Evolutionary conservation across 805 yeast genomes (phyloP), one percentile per base, ranked within the genome.

Genomic region (Sugiyamaella chiloensis): DNA sequence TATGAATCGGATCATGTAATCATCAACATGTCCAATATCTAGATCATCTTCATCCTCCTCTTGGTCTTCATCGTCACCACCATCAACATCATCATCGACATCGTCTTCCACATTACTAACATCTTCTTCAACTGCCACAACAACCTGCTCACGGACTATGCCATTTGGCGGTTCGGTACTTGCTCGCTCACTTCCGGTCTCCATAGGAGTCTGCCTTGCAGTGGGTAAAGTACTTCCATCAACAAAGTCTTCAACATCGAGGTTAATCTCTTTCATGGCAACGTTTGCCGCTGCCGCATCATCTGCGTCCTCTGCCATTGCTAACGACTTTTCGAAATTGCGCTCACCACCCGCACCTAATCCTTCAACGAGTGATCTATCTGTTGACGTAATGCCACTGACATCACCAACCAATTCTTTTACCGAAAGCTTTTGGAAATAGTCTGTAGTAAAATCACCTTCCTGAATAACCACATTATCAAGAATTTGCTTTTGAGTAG

Each of bases 401-500:
- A 74, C 74, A 46, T 80, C 83, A 24, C 95, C 95, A 2, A 91
- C 76, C 53, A 91, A 69, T 62, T 91, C 98, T 51, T 81, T 77
- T 4, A 90, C 91, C 0, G 96, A 85, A 44, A 90, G 71, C 61
- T 87, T 87, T 24, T 89, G 85, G 63, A 95, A 86, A 64, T 90
- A 93, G 64, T 95, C 99, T 0, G 99, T 95, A 0, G 98, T 93
- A 68, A 93, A 93, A 57, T 91, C 98, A 64, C 99, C 99, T 45
- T 90, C 96, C 69, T 93, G 98, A 57, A 93, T 93, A 46, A 91
- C 91, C 27, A 91, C 95, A 64, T 88, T 87, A 67, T 91, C 98
- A 58, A 91, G 75, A 59, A 89, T 89, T 60, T 95, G 75, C 74
- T 91, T 91, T 66, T 91, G 98, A 59, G 90, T 89, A 1, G 98